Percentiles rank a stretch among this genome's conserved stretches.
phyloP scores from a whole-genome alignment of 2,329 filamentous ascomycete genomes.

The Trichoderma aggressivum region DNA sequence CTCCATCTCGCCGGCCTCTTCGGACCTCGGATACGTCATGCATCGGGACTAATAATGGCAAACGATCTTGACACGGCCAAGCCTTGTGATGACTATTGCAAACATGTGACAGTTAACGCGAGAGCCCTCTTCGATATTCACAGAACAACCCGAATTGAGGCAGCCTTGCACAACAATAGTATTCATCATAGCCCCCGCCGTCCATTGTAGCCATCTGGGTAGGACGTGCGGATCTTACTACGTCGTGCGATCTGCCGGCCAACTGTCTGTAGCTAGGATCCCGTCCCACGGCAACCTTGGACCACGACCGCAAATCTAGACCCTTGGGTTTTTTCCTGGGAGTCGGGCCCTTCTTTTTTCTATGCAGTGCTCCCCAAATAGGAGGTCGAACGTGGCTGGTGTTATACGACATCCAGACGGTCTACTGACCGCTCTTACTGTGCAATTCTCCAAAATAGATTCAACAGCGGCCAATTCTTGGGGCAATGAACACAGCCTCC shows the following conservation, averaged over 20 bases:
- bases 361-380: not conserved
- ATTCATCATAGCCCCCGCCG: not conserved
- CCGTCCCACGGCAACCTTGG: not conserved
- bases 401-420: not conserved
- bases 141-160: not conserved
- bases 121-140: not conserved
- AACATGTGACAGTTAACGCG: not conserved
- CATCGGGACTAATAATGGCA: not conserved
- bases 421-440: constrained; percentile 12
- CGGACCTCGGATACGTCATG: not conserved
- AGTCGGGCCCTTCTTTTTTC: not conserved
- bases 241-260: constrained; percentile 8
- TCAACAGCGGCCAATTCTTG: not conserved
- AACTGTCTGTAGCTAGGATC: not conserved
- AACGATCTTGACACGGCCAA: not conserved
- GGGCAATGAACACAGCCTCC: not conserved
- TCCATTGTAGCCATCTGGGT: not conserved
- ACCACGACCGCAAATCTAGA: not conserved
- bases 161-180: not conserved
- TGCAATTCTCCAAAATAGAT: not conserved
- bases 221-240: not conserved
- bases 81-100: not conserved
- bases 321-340: not conserved
- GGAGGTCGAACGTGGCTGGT: constrained; percentile 12
- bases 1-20: not conserved